Base-by-base conservation (phyloP, 2,329 filamentous ascomycete genomes). In the Xylaria sp. region DNA sequence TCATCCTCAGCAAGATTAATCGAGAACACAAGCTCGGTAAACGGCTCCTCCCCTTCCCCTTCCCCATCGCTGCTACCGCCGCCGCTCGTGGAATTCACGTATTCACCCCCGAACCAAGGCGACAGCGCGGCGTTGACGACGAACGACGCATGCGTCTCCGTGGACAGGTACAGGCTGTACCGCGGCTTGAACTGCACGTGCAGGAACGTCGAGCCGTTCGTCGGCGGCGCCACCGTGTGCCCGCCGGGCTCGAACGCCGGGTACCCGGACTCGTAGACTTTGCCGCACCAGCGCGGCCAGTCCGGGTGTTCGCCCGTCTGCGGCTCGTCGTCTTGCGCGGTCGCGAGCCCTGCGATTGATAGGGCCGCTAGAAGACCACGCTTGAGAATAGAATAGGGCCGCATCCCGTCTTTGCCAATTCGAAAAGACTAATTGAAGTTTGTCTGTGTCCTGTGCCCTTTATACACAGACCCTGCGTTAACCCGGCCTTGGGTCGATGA, bases 271-370 rank as follows among this genome's bases (percentile, higher is more conserved):
- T 84, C 70, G 70, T 85, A 85, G 4, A 81, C 83, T 63, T 85
- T 85, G 20, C 84, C 83, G 67, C 84, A 85, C 84, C 83, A 85
- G 54, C 83, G 77, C 13, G 80, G 80, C 82, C 81, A 83, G 56
- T 83, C 82, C 0, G 81, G 75, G 67, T 84, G 79, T 13, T 80
- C 75, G 1, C 82, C 82, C 1, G 82, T 74, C n/a, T 76, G 67
- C 1, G 82, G 72, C 48, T 72, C 68, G 15, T 72, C 68, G n/a
- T 72, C 72, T 25, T 76, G 74, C 0, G 75, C 73, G 28, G 37
- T 37, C 3, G 46, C 63, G 12, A 23, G 8, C 2, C 51, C 46
- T 25, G 23, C 23, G 12, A 51, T 34, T 12, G 48, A 41, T 0
- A 63, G 48, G 6, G 58, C 69, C 54, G 66, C 54, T 1, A 69